Evolutionary conservation across 2,329 filamentous ascomycete genomes (phyloP).

Genomic region (Scedosporium aurantiacum): DNA sequence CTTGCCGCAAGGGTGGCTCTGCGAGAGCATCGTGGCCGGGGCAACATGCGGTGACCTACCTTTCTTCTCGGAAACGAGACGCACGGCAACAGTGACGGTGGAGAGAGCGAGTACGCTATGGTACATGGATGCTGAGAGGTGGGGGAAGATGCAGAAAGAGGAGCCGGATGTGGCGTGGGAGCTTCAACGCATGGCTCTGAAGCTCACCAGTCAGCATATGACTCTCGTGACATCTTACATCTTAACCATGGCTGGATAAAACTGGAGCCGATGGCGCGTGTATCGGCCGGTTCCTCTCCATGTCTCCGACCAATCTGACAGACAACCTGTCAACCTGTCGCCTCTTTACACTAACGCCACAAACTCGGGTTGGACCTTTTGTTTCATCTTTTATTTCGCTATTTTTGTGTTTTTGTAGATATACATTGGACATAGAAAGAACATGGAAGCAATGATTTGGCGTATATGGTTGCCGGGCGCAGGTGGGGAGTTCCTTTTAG

Average conservation of each 20-base stretch:
- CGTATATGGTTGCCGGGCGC: not conserved
- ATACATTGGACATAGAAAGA: not conserved
- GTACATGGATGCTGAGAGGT: constrained; percentile 62
- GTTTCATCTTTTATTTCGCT: not conserved
- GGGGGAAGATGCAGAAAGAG: constrained; percentile 59
- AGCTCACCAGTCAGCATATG: constrained; percentile 92
- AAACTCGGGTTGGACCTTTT: not conserved
- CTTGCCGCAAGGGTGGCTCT: constrained; percentile 76
- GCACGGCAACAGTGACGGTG: constrained; percentile 77
- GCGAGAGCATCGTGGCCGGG: constrained; percentile 85
- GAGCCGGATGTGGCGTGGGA: constrained; percentile 74
- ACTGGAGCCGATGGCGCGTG: too few relatives aligned
- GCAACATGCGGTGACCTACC: constrained; percentile 93
- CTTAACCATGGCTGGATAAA: constrained; percentile 35
- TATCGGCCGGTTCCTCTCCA: too few relatives aligned
- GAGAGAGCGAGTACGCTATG: constrained; percentile 76
- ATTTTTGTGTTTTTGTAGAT: not conserved
- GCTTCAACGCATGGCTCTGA: constrained; percentile 75
- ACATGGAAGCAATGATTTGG: not conserved
- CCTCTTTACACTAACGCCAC: too few relatives aligned
- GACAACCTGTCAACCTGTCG: too few relatives aligned
- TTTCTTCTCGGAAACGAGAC: constrained; percentile 83
- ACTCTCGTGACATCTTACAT: constrained; percentile 49
- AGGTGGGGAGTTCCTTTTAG: not conserved
- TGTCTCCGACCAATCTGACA: too few relatives aligned